phyloP scores from a whole-genome alignment of 2,329 filamentous ascomycete species.

The Exophiala aquamarina region DNA sequence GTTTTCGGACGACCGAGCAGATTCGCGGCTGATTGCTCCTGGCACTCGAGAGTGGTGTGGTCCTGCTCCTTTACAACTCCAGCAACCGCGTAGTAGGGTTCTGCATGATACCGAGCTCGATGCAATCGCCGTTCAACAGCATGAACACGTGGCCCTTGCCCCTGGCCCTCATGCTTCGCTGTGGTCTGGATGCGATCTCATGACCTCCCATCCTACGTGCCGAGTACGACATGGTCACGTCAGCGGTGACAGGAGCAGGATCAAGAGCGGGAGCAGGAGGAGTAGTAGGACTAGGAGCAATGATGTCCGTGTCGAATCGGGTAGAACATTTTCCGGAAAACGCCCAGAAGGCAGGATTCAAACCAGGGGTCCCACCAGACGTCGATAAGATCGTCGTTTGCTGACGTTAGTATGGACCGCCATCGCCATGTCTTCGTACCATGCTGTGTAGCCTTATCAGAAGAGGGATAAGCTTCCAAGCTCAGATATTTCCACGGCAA shows the following conservation, averaged over 20 bases:
- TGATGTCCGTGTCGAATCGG: neutral
- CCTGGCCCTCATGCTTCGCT: conserved; percentile 9
- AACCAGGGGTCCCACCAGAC: too few relatives aligned
- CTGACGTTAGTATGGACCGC: too few relatives aligned
- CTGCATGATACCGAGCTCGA: conserved; percentile 27
- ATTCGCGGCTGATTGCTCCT: too few relatives aligned
- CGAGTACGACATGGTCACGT: conserved; percentile 19
- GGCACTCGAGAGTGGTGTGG: conserved; percentile 17
- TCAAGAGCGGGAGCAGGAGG: too few relatives aligned
- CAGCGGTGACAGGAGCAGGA: conserved; percentile 11
- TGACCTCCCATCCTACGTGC: conserved; percentile 25
- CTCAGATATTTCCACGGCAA: too few relatives aligned
- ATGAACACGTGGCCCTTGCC: conserved; percentile 29
- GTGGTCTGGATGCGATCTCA: conserved; percentile 24
- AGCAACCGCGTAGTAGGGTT: conserved; percentile 21
- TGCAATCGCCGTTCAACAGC: conserved; percentile 26
- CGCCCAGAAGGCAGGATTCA: neutral
- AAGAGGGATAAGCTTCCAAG: too few relatives aligned
- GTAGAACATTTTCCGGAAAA: too few relatives aligned
- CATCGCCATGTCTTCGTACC: too few relatives aligned
- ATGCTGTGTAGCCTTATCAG: too few relatives aligned
- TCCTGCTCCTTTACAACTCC: conserved; percentile 29
- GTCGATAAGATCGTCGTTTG: too few relatives aligned
- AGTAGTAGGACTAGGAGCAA: conserved; percentile 5
- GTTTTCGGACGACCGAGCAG: too few relatives aligned